phyloP scores from a whole-genome alignment of 345 rosid genomes.

The Eucalyptus tenuipes region DNA sequence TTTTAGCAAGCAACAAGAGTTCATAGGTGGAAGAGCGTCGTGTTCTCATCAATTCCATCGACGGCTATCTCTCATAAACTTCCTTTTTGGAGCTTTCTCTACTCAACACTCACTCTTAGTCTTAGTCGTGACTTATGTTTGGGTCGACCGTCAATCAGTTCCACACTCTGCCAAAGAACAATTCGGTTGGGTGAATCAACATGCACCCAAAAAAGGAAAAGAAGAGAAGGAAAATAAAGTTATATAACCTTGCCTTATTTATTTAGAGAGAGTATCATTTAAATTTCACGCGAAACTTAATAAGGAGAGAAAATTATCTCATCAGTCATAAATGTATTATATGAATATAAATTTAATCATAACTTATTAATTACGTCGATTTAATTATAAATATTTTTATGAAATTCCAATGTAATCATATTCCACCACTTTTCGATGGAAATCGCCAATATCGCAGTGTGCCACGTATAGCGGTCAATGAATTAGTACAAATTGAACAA shows the following conservation, averaged over 20 bases:
- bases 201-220: background rate
- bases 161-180: background rate
- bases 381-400: too few relatives aligned
- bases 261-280: background rate
- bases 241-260: background rate
- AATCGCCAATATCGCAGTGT: rapidly evolving
- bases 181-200: background rate
- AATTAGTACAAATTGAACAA: rapidly evolving
- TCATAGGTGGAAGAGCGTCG: background rate
- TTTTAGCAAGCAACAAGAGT: background rate
- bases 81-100: background rate
- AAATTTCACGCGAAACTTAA: too few relatives aligned
- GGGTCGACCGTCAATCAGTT: background rate
- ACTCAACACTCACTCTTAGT: background rate
- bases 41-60: background rate
- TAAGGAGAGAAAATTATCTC: rapidly evolving
- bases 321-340: too few relatives aligned
- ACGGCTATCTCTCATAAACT: background rate
- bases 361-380: too few relatives aligned
- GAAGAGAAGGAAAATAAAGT: background rate
- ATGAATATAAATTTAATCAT: too few relatives aligned
- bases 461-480: rapidly evolving
- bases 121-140: background rate
- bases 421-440: background rate
- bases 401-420: too few relatives aligned